Percentiles rank a stretch among this genome's conserved stretches.
These are phyloP conservation scores for Silene latifolia DNA, from an alignment of 148 eudicot species.

Conservation along the genomic window DNA sequence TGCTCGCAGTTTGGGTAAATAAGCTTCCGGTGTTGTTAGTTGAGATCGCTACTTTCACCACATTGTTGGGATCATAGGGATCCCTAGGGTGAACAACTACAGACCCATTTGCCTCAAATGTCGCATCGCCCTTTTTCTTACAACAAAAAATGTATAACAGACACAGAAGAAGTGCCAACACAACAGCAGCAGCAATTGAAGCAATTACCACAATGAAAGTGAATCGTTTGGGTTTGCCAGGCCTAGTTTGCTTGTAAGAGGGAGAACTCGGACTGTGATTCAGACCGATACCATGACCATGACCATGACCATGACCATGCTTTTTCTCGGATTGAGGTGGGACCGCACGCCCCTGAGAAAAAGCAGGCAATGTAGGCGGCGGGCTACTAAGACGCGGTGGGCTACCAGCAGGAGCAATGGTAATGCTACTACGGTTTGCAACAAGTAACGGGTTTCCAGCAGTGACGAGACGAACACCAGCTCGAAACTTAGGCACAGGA, in stretches of 20 bases:
- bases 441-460: constrained; percentile 47
- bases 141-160: constrained; percentile 27
- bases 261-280: constrained; percentile 17
- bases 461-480: constrained; percentile 37
- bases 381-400: constrained; percentile 26
- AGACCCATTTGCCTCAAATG: constrained; percentile 24
- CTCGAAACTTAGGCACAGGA: constrained; percentile 54
- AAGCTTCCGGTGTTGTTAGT: constrained; percentile 32
- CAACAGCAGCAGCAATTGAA: constrained; percentile 21
- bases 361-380: constrained; percentile 19
- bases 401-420: constrained; percentile 25
- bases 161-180: constrained; percentile 25
- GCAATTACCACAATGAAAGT: constrained; percentile 25
- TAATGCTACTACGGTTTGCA: constrained; percentile 15
- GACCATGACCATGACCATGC: constrained; percentile 25
- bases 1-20: constrained; percentile 28
- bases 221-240: constrained; percentile 21
- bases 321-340: constrained; percentile 19
- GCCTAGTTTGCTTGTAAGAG: background rate
- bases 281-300: constrained; percentile 22
- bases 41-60: constrained; percentile 46
- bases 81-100: constrained; percentile 53
- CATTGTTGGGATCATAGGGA: constrained; percentile 36
- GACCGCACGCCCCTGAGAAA: constrained; percentile 19
- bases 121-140: constrained; percentile 32